Conservation (phyloP, 306 rosid genomes). For the Vicia sativa region DNA sequence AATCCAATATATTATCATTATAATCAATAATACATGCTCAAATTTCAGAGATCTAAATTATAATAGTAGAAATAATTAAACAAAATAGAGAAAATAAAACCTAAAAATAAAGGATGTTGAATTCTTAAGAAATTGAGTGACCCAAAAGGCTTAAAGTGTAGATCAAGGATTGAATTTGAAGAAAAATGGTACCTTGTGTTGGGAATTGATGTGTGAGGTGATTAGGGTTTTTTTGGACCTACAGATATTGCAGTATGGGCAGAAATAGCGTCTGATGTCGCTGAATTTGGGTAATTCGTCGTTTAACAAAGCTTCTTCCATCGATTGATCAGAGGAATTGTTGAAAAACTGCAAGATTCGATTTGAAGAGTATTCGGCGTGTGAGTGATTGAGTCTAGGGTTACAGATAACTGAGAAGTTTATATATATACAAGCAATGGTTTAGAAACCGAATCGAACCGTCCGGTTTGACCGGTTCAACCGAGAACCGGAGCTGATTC, state of each 20-base stretch:
- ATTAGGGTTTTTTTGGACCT: slow-evolving; percentile 69
- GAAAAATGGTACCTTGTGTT: slow-evolving; percentile 60
- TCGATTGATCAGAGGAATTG: slow-evolving; percentile 1
- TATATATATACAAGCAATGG: too few species aligned
- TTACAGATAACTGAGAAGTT: not conserved
- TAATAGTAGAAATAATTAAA: not conserved
- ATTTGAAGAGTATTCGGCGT: not conserved
- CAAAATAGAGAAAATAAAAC: not conserved
- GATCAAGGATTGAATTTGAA: not conserved
- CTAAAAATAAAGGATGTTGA: not conserved
- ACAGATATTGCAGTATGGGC: slow-evolving; percentile 67
- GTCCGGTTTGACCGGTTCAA: too few species aligned
- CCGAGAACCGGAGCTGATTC: too few species aligned
- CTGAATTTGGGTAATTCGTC: slow-evolving; percentile 47
- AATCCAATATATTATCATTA: not conserved
- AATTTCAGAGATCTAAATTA: not conserved
- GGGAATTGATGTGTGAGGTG: slow-evolving; percentile 54
- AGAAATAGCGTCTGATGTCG: slow-evolving; percentile 65
- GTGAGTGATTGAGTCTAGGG: not conserved
- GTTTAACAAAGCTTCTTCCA: slow-evolving; percentile 43
- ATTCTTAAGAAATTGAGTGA: not conserved
- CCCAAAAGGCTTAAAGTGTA: not conserved
- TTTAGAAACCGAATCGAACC: too few species aligned
- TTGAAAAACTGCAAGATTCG: not conserved
- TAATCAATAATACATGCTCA: not conserved